Evolutionary conservation across 2,329 filamentous ascomycete genomes (phyloP), one percentile per base, ranked within the genome.

Genomic region (Pseudocercospora pini-densiflorae): DNA sequence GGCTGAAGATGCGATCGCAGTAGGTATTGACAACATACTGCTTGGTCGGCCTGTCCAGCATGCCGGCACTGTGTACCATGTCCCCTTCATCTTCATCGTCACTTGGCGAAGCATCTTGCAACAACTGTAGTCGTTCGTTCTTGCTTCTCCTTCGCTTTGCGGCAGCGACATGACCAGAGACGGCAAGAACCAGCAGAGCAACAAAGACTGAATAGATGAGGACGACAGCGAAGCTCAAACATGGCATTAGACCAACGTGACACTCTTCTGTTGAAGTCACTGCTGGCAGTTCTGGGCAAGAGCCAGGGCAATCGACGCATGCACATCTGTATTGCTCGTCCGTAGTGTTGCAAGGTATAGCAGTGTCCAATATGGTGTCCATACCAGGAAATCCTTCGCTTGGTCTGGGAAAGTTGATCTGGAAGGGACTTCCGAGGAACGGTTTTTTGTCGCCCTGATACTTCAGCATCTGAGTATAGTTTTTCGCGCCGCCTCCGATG

Each of bases 1-100:
- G 87, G 75, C 89, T 91, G 76, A 99, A 99, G 3, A 90, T 85
- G 45, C 84, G 86, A 74, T 97, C 94, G 69, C 93, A 92, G 77
- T 90, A 87, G 2, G 90, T 91, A 73, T 99, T 98, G 71, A 98
- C 82, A 71, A 86, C 87, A 78, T 99, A 99, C 61, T 90, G 88
- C 69, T 87, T 90, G 16, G 90, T 90, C 0, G 92, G 92, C 12
- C 90, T 87, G 72, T 97, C 93, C 45, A 93, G 85, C 83, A 94
- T 89, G 45, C 90, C 91, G 23, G 88, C 87, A 61, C 90, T 90
- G 71, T 92, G 88, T 3, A 95, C 88, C 61, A 94, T 86, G 67
- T 97, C 93, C 1, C 91, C 93, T 75, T 97, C 94, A 68, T 97
- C 94, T 70, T 99, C 95, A 66, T 98, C 94, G 70, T 98, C 94